Evolutionary conservation across 208 protist genomes (phyloP).

Genomic region (Leishmania guyanensis): DNA sequence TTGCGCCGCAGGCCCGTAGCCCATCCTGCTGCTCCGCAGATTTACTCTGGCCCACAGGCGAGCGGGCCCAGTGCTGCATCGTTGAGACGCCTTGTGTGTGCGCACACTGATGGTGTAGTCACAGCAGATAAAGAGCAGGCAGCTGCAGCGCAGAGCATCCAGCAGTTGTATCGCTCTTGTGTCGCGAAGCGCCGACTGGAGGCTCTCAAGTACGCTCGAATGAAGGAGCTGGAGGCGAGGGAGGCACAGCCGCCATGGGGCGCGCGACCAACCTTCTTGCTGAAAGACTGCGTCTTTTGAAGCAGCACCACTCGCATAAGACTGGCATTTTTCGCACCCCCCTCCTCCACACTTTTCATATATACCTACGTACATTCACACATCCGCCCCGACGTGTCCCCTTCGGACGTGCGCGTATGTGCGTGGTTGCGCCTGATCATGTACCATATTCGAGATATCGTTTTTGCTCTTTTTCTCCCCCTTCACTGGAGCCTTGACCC

Average conservation of each 20-base stretch:
- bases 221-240: not conserved
- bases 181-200: constrained; percentile 24
- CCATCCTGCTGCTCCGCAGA: not conserved
- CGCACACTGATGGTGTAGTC: not conserved
- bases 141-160: constrained; percentile 25
- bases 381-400: not conserved
- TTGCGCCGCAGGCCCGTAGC: constrained; percentile 13
- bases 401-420: not conserved
- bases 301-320: not conserved
- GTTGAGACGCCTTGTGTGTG: not conserved
- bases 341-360: not conserved
- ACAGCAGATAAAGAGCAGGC: not conserved
- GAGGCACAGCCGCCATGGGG: not conserved
- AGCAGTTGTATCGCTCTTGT: constrained; percentile 27
- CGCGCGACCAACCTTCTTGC: constrained; percentile 6
- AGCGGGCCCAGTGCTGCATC: not conserved
- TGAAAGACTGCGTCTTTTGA: constrained; percentile 35
- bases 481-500: not conserved
- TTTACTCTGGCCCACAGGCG: not conserved
- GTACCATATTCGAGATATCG: not conserved
- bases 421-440: not conserved
- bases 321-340: not conserved
- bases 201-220: constrained; percentile 22
- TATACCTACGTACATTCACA: not conserved
- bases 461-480: not conserved